Base-by-base conservation (phyloP, 441 rosid species). In the Jatropha podagrica region DNA sequence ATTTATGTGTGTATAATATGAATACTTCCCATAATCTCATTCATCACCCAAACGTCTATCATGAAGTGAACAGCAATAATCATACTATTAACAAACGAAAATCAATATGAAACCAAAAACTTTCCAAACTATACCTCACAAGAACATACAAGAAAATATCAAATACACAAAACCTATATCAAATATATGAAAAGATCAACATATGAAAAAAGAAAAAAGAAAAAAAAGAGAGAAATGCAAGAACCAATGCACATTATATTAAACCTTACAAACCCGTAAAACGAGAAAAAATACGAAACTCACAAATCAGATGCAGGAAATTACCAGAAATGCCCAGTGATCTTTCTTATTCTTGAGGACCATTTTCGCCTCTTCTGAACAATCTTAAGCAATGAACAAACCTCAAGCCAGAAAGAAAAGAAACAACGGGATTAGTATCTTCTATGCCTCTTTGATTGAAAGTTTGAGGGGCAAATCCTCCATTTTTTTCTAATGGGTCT, bases 321-420 rank as follows among this genome's bases (percentile, higher is more conserved):
- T 77, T 88, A 90, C 94, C 89, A 88, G 86, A 79, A 88, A 90
- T 58, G 83, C 86, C 91, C 91, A 90, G 79, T 83, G 91, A 84
- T 85, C 86, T 55, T 77, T 72, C 48, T 12, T 40, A 27, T 80
- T 86, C 76, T 79, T 74, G 74, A 68, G 79, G 75, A 61, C 75
- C 89, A 86, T 84, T 71, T 79, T 62, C 49, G 32, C 23, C 40
- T 54, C 71, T 58, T 12, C 49, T 67, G 48, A 42, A 69, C 42
- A 32, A 42, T 74, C 58, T 68, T 20, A 44, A 38, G 42, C 42
- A 23, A 40, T 44, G 60, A 55, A 66, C 9, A 58, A 51, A 12
- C 48, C 48, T 67, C 60, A 18, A 49, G 17, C 58, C 58, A 7
- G 7, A 8, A 8, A 32, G 32, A 37, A 27, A 56, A 37, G 2